Conservation (phyloP, 148 eudicot species). For the Amaranthus hypochondriacus region DNA sequence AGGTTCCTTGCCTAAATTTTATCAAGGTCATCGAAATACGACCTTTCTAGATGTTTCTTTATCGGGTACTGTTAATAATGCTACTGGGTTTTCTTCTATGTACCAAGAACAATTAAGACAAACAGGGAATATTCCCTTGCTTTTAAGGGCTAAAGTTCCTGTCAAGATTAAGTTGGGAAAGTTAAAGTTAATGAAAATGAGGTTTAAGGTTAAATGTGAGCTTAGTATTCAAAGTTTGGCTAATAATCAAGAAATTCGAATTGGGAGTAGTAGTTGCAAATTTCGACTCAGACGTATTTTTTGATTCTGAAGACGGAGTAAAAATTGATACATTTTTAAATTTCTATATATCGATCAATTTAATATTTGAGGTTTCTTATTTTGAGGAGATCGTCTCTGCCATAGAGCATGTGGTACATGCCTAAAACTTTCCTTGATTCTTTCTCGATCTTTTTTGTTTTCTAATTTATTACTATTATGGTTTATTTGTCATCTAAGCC, state of each 20-base stretch:
- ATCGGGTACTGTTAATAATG: constrained; percentile 52
- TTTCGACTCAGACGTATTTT: constrained; percentile 38
- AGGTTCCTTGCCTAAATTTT: constrained; percentile 66
- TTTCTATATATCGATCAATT: too few species aligned
- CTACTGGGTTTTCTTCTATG: constrained; percentile 30
- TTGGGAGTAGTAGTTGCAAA: constrained; percentile 55
- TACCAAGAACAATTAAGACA: constrained; percentile 34
- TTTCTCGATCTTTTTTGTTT: neutral
- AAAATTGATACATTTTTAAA: too few species aligned
- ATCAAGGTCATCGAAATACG: constrained; percentile 82
- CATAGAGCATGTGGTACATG: too few species aligned
- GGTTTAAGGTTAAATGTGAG: constrained; percentile 61
- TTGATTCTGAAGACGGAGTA: neutral
- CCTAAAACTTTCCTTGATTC: too few species aligned
- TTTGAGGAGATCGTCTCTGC: neutral
- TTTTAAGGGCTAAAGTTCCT: constrained; percentile 56
- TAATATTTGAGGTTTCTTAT: too few species aligned
- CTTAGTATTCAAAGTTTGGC: constrained; percentile 50
- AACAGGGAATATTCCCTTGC: constrained; percentile 57
- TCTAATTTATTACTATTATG: neutral
- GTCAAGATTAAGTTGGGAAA: constrained; percentile 68
- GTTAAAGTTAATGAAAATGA: constrained; percentile 65
- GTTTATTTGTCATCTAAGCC: too few species aligned
- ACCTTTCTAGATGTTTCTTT: constrained; percentile 46
- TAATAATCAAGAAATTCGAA: constrained; percentile 37